Conservation (phyloP, 371 early-diverging fungal species). For the Coemansia sp. region DNA sequence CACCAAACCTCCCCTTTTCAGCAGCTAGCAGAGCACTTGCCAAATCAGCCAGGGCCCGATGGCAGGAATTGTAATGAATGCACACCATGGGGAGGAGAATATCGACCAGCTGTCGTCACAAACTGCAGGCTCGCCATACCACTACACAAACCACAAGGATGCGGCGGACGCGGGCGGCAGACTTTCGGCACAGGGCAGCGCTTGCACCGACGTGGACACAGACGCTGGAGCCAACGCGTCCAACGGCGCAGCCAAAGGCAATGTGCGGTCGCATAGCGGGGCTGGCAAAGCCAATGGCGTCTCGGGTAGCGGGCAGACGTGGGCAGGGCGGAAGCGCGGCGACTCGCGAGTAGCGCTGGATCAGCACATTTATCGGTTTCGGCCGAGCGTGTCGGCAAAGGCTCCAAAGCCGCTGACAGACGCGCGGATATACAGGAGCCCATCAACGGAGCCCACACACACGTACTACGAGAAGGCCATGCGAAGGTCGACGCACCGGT, state of each 20-base stretch:
- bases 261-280: neutral
- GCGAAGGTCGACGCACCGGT: constrained; percentile 36
- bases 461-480: constrained; percentile 34
- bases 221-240: neutral
- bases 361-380: neutral
- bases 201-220: constrained; percentile 6
- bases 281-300: neutral
- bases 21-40: neutral
- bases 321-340: constrained; percentile 1
- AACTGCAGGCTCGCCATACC: constrained; percentile 25
- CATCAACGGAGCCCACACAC: constrained; percentile 8
- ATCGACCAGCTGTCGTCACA: constrained; percentile 30
- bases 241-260: neutral
- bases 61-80: constrained; percentile 37
- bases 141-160: constrained; percentile 14
- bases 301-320: neutral
- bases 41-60: constrained; percentile 10
- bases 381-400: constrained; percentile 4
- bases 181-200: neutral
- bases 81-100: constrained; percentile 27
- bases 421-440: constrained; percentile 18
- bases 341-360: neutral
- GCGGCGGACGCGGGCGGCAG: neutral
- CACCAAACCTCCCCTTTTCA: neutral
- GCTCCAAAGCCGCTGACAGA: constrained; percentile 21